Evolutionary conservation across 225 moss, liverwort and hornwort genomes (phyloP).

Genomic region (Ulota crispa): DNA sequence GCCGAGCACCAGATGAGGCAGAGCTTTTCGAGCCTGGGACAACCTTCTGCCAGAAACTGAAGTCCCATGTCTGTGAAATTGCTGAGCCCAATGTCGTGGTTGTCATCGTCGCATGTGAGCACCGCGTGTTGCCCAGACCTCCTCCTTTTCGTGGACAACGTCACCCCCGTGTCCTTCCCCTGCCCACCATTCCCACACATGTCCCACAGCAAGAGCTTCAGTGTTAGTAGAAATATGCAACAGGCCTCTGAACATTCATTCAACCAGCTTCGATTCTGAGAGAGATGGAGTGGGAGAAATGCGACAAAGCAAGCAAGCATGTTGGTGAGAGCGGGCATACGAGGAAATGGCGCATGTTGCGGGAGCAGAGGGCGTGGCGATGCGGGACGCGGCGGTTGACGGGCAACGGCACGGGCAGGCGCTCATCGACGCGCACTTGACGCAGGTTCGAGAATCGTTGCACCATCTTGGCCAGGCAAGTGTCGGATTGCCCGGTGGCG

Average conservation of each 20-base stretch:
- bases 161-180: slow-evolving; percentile 50
- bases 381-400: slow-evolving; percentile 43
- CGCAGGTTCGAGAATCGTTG: slow-evolving; percentile 58
- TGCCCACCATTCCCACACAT: neutral
- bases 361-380: slow-evolving; percentile 41
- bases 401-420: slow-evolving; percentile 51
- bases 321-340: slow-evolving; percentile 20
- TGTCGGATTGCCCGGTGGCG: slow-evolving; percentile 65
- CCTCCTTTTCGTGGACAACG: slow-evolving; percentile 58
- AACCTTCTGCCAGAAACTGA: slow-evolving; percentile 59
- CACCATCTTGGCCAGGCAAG: slow-evolving; percentile 54
- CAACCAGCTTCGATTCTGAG: neutral
- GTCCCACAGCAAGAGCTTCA: neutral
- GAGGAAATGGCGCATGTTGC: slow-evolving; percentile 42
- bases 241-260: neutral
- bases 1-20: slow-evolving; percentile 74
- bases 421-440: slow-evolving; percentile 65
- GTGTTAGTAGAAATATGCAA: neutral
- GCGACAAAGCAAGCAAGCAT: neutral
- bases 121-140: slow-evolving; percentile 46
- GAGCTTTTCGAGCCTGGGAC: slow-evolving; percentile 60
- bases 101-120: slow-evolving; percentile 45
- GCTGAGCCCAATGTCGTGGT: slow-evolving; percentile 39
- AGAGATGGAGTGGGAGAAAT: neutral
- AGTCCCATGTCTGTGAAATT: slow-evolving; percentile 65